Evolutionary conservation across 345 rosid genomes (phyloP).

Genomic region (Erodium maritimum): DNA sequence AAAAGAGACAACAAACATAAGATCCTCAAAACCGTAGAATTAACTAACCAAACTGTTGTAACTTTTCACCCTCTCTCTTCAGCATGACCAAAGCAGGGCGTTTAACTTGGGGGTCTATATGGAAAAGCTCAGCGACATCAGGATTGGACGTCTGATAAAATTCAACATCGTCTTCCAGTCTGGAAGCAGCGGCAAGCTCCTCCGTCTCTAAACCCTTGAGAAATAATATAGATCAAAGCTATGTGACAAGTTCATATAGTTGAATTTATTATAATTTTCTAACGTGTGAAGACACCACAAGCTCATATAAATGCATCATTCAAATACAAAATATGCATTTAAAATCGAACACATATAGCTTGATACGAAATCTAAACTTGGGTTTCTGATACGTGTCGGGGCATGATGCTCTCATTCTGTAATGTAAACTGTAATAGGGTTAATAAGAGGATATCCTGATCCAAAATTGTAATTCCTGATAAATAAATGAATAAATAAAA

Average conservation of each 20-base stretch:
- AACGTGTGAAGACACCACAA: not conserved
- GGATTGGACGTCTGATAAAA: conserved; percentile 84
- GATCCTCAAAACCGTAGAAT: not conserved
- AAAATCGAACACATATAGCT: not conserved
- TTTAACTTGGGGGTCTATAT: conserved; percentile 56
- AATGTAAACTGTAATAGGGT: too few species aligned
- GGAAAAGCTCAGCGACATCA: conserved; percentile 89
- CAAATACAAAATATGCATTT: not conserved
- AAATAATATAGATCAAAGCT: not conserved
- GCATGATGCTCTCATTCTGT: too few species aligned
- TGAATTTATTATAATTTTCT: too few species aligned
- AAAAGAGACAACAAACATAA: not conserved
- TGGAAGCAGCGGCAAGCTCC: conserved; percentile 76
- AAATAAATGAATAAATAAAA: too few species aligned
- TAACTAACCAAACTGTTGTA: conserved; percentile 66
- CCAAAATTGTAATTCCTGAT: too few species aligned
- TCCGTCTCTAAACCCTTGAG: conserved; percentile 67
- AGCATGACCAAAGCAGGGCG: conserved; percentile 76
- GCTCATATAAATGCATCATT: not conserved
- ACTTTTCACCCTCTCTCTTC: conserved; percentile 77
- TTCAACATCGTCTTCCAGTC: conserved; percentile 77
- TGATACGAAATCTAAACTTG: not conserved
- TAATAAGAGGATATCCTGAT: too few species aligned
- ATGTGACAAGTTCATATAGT: not conserved
- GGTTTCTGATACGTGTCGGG: too few species aligned